A percentile compares a stretch with the other conserved stretches of the same genome.
Evolutionary conservation across 1,284 basidiomycete genomes (phyloP).

Genomic region (Mycocalia duriaeana): DNA sequence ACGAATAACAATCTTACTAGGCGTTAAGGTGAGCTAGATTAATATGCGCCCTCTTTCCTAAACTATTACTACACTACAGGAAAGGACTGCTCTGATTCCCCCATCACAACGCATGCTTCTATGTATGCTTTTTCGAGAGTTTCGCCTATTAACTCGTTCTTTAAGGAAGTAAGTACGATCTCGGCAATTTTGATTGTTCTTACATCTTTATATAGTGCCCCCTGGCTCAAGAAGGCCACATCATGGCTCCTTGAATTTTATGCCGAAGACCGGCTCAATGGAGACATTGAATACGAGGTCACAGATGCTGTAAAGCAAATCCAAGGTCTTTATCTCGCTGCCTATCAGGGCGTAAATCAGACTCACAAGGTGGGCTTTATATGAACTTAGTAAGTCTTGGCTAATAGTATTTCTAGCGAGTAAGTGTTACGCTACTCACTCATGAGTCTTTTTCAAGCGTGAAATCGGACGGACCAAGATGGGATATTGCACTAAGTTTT

Average conservation of each 20-base stretch:
- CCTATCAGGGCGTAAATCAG: constrained; percentile 38
- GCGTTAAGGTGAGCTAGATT: constrained; percentile 47
- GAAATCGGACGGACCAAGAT: too few relatives aligned
- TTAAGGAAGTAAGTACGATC: constrained; percentile 48
- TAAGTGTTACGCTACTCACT: too few relatives aligned
- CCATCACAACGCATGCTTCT: constrained; percentile 54
- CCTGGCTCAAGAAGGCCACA: constrained; percentile 52
- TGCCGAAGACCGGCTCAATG: constrained; percentile 27
- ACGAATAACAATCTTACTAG: constrained; percentile 52
- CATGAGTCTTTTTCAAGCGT: too few relatives aligned
- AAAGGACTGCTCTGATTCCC: constrained; percentile 43
- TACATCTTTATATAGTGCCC: constrained; percentile 36
- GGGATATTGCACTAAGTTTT: constrained; percentile 28
- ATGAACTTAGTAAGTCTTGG: too few relatives aligned
- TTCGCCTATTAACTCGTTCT: constrained; percentile 55
- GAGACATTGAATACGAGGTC: constrained; percentile 41
- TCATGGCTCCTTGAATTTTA: constrained; percentile 45
- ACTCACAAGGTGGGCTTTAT: constrained; percentile 36
- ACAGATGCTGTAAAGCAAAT: constrained; percentile 37
- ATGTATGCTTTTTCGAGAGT: constrained; percentile 54
- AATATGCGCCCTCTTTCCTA: constrained; percentile 1
- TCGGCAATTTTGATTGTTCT: too few relatives aligned
- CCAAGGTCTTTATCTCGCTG: constrained; percentile 45
- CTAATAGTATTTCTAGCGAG: too few relatives aligned
- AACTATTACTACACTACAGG: constrained; percentile 31